Percentiles rank a stretch among this genome's conserved stretches.
Evolutionary conservation across 805 yeast genomes (phyloP).

Genomic region (Nakazawaea siamensis): DNA sequence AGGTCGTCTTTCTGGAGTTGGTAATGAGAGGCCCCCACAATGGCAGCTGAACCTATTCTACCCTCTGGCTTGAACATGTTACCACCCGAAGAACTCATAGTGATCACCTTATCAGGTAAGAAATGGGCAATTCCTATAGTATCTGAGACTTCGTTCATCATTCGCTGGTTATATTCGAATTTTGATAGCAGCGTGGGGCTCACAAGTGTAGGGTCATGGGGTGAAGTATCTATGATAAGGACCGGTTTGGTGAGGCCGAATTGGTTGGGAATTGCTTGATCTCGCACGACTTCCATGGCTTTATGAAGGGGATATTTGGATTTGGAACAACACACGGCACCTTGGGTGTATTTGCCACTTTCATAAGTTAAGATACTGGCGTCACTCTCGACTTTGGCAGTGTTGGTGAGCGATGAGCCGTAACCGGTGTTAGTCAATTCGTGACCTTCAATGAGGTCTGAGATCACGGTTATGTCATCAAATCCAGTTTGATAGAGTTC

Average conservation of each 20-base stretch:
- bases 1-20: slow-evolving; percentile 12
- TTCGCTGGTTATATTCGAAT: not conserved
- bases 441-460: slow-evolving; percentile 23
- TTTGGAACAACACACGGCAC: slow-evolving; percentile 15
- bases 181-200: not conserved
- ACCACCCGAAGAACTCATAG: slow-evolving; percentile 46
- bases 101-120: slow-evolving; percentile 17
- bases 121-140: slow-evolving; percentile 31
- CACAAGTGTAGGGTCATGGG: not conserved
- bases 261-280: slow-evolving; percentile 15
- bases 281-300: slow-evolving; percentile 18
- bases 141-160: slow-evolving; percentile 22
- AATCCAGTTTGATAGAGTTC: no score
- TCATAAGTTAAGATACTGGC: slow-evolving; percentile 24
- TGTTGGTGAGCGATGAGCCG: slow-evolving; percentile 34
- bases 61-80: slow-evolving; percentile 40
- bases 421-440: slow-evolving; percentile 40
- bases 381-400: slow-evolving; percentile 38
- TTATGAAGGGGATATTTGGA: slow-evolving; percentile 23
- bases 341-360: slow-evolving; percentile 6
- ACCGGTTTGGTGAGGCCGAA: slow-evolving; percentile 29
- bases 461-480: not conserved
- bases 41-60: slow-evolving; percentile 46
- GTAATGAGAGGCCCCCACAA: slow-evolving; percentile 37
- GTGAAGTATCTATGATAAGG: slow-evolving; percentile 16